Evolutionary conservation across 2,329 filamentous ascomycete genomes (phyloP).

Genomic region (Coleophoma cylindrospora): DNA sequence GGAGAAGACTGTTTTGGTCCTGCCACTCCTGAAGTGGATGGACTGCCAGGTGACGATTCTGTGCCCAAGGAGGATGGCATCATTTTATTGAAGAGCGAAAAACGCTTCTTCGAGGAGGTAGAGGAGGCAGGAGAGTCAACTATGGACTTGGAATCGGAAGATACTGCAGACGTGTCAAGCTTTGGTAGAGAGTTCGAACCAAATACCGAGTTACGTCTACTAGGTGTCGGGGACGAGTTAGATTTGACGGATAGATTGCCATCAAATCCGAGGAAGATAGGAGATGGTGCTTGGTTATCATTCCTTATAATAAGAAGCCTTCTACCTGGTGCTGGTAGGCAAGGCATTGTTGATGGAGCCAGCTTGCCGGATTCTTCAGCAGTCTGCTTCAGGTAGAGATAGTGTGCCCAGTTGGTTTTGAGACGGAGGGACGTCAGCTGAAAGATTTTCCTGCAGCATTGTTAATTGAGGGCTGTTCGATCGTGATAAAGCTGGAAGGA

Average conservation of each 20-base stretch:
- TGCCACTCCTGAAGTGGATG: conserved; percentile 4
- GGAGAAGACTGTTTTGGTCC: conserved; percentile 4
- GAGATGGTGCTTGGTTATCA: conserved; percentile 38
- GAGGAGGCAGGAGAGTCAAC: conserved; percentile 9
- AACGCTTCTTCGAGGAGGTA: conserved; percentile 45
- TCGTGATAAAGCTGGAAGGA: background rate
- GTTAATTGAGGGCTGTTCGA: conserved; percentile 14
- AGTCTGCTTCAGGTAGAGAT: conserved; percentile 52
- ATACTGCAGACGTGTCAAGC: conserved; percentile 8
- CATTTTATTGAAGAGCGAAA: conserved; percentile 60
- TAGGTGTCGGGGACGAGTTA: conserved; percentile 11
- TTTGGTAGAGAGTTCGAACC: conserved; percentile 9
- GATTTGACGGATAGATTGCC: conserved; percentile 34
- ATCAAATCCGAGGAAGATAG: conserved; percentile 58
- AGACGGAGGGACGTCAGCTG: conserved; percentile 51
- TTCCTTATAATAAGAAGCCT: conserved; percentile 66
- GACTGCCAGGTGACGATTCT: conserved; percentile 2
- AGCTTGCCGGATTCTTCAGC: conserved; percentile 44
- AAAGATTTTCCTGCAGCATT: conserved; percentile 48
- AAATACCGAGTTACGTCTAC: conserved; percentile 20
- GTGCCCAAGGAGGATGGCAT: conserved; percentile 39
- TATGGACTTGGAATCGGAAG: conserved; percentile 9
- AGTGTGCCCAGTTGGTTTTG: conserved; percentile 58
- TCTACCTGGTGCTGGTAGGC: conserved; percentile 63
- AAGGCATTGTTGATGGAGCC: conserved; percentile 57